A percentile compares a stretch with the other conserved stretches of the same genome.
Evolutionary conservation across 2,329 filamentous ascomycete species (phyloP).

Genomic region (Metarhizium sp.): DNA sequence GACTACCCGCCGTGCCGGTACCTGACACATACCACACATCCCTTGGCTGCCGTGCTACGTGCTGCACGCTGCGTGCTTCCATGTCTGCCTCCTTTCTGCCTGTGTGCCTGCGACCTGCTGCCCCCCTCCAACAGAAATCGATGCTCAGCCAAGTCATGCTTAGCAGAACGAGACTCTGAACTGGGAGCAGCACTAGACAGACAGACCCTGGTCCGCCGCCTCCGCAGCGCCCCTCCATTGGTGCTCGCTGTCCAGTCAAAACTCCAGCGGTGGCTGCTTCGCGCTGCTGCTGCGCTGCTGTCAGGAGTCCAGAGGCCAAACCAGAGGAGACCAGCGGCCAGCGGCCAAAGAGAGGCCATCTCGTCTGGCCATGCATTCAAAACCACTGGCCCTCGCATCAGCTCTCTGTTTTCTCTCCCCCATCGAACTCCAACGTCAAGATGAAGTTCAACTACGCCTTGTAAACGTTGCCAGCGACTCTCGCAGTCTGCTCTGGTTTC

Average conservation of each 20-base stretch:
- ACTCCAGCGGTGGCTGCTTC: background rate
- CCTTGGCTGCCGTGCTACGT: background rate
- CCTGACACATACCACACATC: background rate
- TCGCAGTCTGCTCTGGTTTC: constrained; percentile 42
- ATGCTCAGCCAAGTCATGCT: too few species aligned
- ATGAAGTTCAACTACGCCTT: constrained; percentile 45
- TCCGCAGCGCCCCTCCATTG: background rate
- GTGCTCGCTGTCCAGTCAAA: background rate
- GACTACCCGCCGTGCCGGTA: background rate
- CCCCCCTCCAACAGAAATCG: background rate
- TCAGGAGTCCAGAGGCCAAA: too few species aligned
- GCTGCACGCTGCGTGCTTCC: too few species aligned
- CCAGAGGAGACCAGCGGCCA: background rate
- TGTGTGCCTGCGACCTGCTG: background rate
- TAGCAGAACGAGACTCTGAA: background rate
- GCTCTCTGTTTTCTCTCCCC: constrained; percentile 22
- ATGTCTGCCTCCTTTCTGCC: background rate
- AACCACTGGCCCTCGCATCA: constrained; percentile 13
- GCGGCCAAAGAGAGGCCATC: background rate
- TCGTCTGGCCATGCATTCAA: constrained; percentile 18
- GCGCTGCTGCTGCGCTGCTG: background rate
- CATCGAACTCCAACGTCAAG: constrained; percentile 41
- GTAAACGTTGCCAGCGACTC: constrained; percentile 43
- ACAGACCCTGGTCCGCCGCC: background rate
- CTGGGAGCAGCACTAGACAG: background rate